Conservation (phyloP, 2,329 filamentous ascomycete genomes). For the Sporothrix curviconia region DNA sequence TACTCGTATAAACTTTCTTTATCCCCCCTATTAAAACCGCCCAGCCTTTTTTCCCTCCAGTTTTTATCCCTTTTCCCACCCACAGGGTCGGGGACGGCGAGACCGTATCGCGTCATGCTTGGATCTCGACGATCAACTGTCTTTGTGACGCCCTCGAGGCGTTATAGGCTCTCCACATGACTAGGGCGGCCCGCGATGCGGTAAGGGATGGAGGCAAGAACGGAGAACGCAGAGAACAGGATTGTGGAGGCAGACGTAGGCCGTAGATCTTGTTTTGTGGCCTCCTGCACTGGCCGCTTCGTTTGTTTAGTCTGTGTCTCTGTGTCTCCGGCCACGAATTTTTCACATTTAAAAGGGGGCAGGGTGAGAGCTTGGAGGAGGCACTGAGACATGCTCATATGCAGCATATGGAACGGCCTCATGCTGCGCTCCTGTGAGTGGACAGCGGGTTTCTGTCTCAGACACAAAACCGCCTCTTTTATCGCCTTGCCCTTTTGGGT, state of each 20-base stretch:
- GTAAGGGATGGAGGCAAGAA: neutral
- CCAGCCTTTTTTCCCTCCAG: neutral
- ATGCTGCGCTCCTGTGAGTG: neutral
- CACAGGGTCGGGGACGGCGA: neutral
- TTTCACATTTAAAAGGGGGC: too few relatives aligned
- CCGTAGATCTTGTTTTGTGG: neutral
- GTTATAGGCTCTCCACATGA: neutral
- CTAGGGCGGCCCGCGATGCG: neutral
- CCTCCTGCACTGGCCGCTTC: neutral
- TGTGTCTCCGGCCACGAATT: too few relatives aligned
- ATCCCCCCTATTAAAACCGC: too few relatives aligned
- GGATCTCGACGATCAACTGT: too few relatives aligned
- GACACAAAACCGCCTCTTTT: too few relatives aligned
- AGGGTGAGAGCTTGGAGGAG: neutral
- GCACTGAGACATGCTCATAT: constrained; percentile 10
- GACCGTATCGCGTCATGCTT: neutral
- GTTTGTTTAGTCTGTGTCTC: too few relatives aligned
- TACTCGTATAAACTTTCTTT: too few relatives aligned
- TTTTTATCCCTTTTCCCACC: neutral
- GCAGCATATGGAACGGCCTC: too few relatives aligned
- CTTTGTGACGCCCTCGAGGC: too few relatives aligned
- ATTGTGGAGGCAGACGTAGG: neutral
- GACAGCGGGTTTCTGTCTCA: neutral
- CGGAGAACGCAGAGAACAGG: too few relatives aligned
- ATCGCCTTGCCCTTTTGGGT: too few relatives aligned